Evolutionary conservation across 805 yeast genomes (phyloP).

Genomic region (Yamadazyma ubonensis): DNA sequence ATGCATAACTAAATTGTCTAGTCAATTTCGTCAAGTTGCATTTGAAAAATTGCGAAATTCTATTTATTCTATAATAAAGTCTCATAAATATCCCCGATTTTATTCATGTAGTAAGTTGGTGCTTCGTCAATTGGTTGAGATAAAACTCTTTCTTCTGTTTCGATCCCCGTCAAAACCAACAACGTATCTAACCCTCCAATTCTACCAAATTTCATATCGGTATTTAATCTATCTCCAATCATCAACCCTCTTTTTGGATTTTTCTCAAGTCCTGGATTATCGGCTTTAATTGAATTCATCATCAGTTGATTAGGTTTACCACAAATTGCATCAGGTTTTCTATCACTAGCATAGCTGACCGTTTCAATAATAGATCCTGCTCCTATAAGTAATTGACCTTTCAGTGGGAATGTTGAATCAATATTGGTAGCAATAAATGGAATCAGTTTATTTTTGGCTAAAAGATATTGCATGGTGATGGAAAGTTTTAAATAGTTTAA

Average conservation of each 20-base stretch:
- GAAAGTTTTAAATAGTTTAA: conserved; percentile 83
- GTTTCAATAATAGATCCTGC: conserved; percentile 90
- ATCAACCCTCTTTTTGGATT: conserved; percentile 68
- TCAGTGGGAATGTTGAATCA: conserved; percentile 91
- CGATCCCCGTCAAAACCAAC: conserved; percentile 89
- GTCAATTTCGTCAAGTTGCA: neutral
- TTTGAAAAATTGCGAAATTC: neutral
- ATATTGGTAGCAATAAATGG: conserved; percentile 90
- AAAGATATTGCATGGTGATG: conserved; percentile 75
- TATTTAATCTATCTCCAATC: conserved; percentile 94
- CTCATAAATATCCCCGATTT: conserved; percentile 76
- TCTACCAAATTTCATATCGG: conserved; percentile 90
- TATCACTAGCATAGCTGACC: conserved; percentile 70
- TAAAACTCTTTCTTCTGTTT: conserved; percentile 62
- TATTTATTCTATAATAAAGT: conserved; percentile 19
- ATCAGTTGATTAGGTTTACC: conserved; percentile 90
- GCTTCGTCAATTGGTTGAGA: conserved; percentile 36
- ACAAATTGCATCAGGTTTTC: conserved; percentile 77
- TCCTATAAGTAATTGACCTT: conserved; percentile 85
- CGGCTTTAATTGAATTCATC: conserved; percentile 84
- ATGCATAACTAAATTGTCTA: too few species aligned
- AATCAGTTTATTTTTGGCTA: conserved; percentile 52
- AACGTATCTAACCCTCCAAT: conserved; percentile 85
- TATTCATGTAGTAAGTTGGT: conserved; percentile 69
- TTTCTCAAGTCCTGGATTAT: conserved; percentile 45